A percentile compares a stretch with the other conserved stretches of the same genome.
These are phyloP conservation scores for Brassica juncea DNA, from an alignment of 345 rosid genomes.

Conservation along the genomic window DNA sequence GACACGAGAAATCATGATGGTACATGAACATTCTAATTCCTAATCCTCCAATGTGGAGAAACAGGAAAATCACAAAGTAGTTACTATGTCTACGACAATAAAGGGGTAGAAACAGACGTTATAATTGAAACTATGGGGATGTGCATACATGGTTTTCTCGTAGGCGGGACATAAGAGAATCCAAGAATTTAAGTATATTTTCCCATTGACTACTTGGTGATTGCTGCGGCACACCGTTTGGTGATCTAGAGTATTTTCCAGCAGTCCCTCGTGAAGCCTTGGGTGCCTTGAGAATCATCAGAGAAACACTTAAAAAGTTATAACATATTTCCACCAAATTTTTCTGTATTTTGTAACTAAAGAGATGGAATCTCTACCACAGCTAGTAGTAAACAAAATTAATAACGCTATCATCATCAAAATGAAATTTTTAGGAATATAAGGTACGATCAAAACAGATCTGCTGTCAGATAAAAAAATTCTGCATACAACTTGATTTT, in stretches of 20 bases:
- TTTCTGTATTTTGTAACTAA: neutral
- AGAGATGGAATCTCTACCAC: conserved; percentile 14
- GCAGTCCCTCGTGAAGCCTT: conserved; percentile 69
- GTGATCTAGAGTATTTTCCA: conserved; percentile 81
- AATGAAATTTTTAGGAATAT: neutral
- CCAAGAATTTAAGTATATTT: conserved; percentile 82
- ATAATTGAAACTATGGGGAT: conserved; percentile 4
- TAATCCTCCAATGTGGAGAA: conserved; percentile 15
- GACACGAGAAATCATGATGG: conserved; percentile 5
- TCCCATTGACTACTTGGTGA: conserved; percentile 79
- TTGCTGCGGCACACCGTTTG: conserved; percentile 62
- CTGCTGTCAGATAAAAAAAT: conserved; percentile 7
- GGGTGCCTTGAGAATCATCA: conserved; percentile 63
- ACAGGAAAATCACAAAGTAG: conserved; percentile 1
- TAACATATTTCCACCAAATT: conserved; percentile 8
- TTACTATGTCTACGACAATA: neutral
- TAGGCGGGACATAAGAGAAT: conserved; percentile 76
- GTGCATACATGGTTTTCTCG: conserved; percentile 80
- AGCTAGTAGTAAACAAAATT: neutral
- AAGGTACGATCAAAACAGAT: neutral
- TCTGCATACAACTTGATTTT: neutral
- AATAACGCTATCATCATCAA: neutral
- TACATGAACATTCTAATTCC: conserved; percentile 13
- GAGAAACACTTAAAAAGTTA: conserved; percentile 6
- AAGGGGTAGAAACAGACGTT: conserved; percentile 15